Base-by-base conservation (phyloP, 2,329 filamentous ascomycete genomes). In the Talaromyces sp. region DNA sequence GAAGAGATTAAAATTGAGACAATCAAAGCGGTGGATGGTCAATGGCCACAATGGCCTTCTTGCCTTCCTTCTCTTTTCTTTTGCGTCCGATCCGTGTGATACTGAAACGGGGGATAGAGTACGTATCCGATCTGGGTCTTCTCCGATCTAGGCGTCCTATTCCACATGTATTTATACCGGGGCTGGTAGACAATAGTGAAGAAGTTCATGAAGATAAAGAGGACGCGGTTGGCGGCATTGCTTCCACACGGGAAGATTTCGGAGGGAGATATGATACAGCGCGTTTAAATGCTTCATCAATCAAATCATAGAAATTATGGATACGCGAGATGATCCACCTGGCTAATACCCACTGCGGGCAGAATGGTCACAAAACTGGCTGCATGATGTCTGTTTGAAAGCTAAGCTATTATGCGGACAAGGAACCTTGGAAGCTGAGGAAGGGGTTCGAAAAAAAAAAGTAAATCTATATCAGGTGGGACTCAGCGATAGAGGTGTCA, bases 211-310 rank as follows among this genome's bases (percentile, higher is more conserved):
- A 45, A 43, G 13, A 39, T 45, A 41, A 59, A 22, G 39, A n/a
- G 13, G 56, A 43, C 8, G 37, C 57, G 43, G 62, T n/a, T 35
- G 54, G 57, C 45, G 45, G 43, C 62, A 61, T 64, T 64, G 62
- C 57, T 64, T 64, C 50, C 43, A 33, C 17, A 22, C 31, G n/a
- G 45, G 11, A 27, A 47, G 39, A 47, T 25, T 37, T 43, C 31
- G 39, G 61, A 63, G 49, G 49, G 27, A 54, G 27, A 27, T 47
- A 47, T 17, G 47, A 31, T 50, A 31, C 19, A 10, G 31, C 7
- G 49, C n/a, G 27, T 63, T 57, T 39, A 25, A 13, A 63, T 45
- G 39, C 61, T 63, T 63, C 61, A 57, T 63, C 50, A 63, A 49
- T 27, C 39, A n/a, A 57, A 17, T 22, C 15, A 33, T 3, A 56